Evolutionary conservation across 306 rosid species (phyloP).

Genomic region (Cicer cuneatum): DNA sequence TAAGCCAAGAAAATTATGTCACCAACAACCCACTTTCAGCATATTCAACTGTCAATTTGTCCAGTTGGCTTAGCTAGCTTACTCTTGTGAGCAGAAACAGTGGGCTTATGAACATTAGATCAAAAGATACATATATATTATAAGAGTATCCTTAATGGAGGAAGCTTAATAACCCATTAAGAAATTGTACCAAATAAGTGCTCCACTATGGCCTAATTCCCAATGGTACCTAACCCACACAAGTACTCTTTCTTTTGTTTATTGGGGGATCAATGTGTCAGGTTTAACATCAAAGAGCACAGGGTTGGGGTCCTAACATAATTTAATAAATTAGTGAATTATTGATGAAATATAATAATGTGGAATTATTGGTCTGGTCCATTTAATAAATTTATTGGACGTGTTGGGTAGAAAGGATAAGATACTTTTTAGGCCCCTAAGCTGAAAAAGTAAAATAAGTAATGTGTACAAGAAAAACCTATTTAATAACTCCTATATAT

Average conservation of each 20-base stretch:
- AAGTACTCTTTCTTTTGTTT: background rate
- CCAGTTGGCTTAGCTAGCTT: background rate
- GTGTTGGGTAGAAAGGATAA: too few relatives aligned
- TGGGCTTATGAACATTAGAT: background rate
- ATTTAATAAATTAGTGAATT: background rate
- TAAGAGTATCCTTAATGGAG: background rate
- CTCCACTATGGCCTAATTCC: background rate
- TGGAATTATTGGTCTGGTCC: background rate
- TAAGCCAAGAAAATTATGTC: slow-evolving; percentile 6
- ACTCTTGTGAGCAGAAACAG: slow-evolving; percentile 4
- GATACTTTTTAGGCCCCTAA: too few relatives aligned
- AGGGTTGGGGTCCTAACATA: background rate
- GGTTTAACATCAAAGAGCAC: background rate
- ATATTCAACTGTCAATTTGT: background rate
- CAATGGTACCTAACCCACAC: background rate
- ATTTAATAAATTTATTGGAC: too few relatives aligned
- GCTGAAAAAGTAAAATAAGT: too few relatives aligned
- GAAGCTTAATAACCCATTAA: background rate
- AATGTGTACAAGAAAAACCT: too few relatives aligned
- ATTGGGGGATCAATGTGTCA: background rate
- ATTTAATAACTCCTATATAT: background rate
- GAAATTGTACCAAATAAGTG: background rate
- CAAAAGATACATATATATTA: background rate
- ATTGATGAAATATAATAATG: background rate
- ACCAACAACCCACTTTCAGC: background rate